Conservation (phyloP, 2,329 filamentous ascomycete genomes). For the Madurella fahalii region DNA sequence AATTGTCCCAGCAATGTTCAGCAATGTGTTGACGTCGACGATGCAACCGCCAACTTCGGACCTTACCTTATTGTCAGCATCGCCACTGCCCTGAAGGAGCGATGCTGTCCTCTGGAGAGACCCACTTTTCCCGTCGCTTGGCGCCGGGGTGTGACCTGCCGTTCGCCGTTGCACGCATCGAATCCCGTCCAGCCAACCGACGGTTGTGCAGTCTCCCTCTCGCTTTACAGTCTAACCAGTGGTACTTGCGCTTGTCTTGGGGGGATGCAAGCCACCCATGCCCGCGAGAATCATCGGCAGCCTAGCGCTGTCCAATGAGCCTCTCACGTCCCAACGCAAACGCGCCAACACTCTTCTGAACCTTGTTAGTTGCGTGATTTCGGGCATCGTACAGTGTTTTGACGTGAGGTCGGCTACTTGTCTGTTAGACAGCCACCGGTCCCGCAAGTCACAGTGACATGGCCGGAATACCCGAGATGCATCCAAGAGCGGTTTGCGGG, state of each 20-base stretch:
- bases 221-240: background rate
- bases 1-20: background rate
- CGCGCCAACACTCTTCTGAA: background rate
- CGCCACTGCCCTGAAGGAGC: background rate
- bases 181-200: background rate
- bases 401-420: background rate
- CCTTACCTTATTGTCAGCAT: background rate
- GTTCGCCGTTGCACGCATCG: background rate
- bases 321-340: no score
- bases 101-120: constrained; percentile 1
- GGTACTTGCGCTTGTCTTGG: background rate
- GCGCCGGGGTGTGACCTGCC: background rate
- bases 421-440: background rate
- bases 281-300: no score
- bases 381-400: constrained; percentile 1
- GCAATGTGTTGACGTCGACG: background rate
- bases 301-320: no score
- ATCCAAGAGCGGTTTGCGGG: background rate
- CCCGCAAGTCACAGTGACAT: constrained; percentile 9
- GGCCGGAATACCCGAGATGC: background rate
- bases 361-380: background rate
- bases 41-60: background rate
- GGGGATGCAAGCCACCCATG: background rate
- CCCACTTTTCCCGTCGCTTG: constrained; percentile 11
- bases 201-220: background rate